phyloP scores from a whole-genome alignment of 2,329 filamentous ascomycete genomes.

The Pseudogymnoascus pannorum region DNA sequence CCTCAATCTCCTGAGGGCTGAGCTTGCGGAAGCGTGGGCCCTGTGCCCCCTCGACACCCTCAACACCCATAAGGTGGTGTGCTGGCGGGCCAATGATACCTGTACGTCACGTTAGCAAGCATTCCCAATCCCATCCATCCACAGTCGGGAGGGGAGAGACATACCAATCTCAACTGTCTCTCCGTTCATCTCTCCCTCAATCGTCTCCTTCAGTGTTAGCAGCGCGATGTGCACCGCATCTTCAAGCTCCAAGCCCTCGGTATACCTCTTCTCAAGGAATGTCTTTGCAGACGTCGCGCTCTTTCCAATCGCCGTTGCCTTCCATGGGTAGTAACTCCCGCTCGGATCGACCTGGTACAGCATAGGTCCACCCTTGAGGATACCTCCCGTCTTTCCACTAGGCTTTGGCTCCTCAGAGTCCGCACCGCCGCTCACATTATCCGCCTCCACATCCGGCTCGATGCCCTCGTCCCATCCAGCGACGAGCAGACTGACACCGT shows the following conservation, averaged over 20 bases:
- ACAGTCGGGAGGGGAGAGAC: not conserved
- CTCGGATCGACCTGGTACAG: constrained; percentile 99
- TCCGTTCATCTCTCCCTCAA: constrained; percentile 98
- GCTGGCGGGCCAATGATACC: constrained; percentile 94
- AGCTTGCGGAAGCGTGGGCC: constrained; percentile 90
- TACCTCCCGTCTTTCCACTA: constrained; percentile 85
- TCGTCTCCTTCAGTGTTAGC: constrained; percentile 96
- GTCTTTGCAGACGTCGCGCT: constrained; percentile 97
- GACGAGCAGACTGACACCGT: constrained; percentile 90
- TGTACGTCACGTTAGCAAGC: constrained; percentile 33
- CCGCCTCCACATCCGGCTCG: constrained; percentile 69
- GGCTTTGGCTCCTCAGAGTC: constrained; percentile 63
- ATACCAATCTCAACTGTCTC: constrained; percentile 96
- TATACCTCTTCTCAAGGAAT: constrained; percentile 98
- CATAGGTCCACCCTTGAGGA: constrained; percentile 92
- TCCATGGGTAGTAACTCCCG: constrained; percentile 98
- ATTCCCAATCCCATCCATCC: not conserved
- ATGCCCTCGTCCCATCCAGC: constrained; percentile 98
- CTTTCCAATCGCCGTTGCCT: constrained; percentile 98
- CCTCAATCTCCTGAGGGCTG: constrained; percentile 96
- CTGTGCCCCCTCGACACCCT: constrained; percentile 76
- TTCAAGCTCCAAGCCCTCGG: constrained; percentile 91
- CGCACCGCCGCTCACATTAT: constrained; percentile 42
- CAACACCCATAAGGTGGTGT: constrained; percentile 83
- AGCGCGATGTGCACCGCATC: constrained; percentile 98